Evolutionary conservation across 805 yeast genomes (phyloP).

Genomic region (Lachancea sp.): DNA sequence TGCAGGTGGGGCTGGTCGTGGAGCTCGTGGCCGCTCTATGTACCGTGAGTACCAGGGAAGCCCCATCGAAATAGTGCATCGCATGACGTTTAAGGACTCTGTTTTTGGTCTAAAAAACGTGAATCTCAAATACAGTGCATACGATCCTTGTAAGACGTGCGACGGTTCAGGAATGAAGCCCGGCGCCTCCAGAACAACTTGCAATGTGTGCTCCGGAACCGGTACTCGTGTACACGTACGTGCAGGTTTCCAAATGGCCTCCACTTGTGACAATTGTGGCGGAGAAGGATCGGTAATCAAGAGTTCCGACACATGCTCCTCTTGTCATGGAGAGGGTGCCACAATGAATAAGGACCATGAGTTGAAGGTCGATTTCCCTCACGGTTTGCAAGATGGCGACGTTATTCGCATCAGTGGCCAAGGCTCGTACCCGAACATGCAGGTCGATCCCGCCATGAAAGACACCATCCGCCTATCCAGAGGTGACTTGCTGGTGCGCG

Average conservation of each 20-base stretch:
- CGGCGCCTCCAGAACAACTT: conserved; percentile 64
- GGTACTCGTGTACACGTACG: conserved; percentile 82
- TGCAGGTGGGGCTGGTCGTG: conserved; percentile 27
- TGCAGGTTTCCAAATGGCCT: conserved; percentile 95
- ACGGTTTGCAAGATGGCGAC: conserved; percentile 83
- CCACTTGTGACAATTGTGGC: conserved; percentile 80
- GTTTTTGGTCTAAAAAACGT: conserved; percentile 67
- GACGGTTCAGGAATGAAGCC: conserved; percentile 77
- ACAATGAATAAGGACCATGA: conserved; percentile 50
- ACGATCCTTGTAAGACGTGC: conserved; percentile 75
- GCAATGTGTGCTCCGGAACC: conserved; percentile 85
- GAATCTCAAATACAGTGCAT: conserved; percentile 61
- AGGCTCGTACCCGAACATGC: conserved; percentile 82
- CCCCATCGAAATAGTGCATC: conserved; percentile 71
- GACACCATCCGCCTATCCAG: conserved; percentile 54
- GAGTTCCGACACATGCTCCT: conserved; percentile 58
- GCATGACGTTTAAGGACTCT: conserved; percentile 77
- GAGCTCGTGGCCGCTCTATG: conserved; percentile 30
- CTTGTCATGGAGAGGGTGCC: conserved; percentile 91
- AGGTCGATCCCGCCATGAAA: conserved; percentile 48
- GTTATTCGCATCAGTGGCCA: conserved; percentile 77
- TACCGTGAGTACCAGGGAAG: conserved; percentile 83
- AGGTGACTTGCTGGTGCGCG: conserved; percentile 84
- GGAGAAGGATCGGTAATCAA: conserved; percentile 82
- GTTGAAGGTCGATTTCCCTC: conserved; percentile 80